phyloP scores from a whole-genome alignment of 1,139 yeast species.

The Lodderomyces jiufengensis region DNA sequence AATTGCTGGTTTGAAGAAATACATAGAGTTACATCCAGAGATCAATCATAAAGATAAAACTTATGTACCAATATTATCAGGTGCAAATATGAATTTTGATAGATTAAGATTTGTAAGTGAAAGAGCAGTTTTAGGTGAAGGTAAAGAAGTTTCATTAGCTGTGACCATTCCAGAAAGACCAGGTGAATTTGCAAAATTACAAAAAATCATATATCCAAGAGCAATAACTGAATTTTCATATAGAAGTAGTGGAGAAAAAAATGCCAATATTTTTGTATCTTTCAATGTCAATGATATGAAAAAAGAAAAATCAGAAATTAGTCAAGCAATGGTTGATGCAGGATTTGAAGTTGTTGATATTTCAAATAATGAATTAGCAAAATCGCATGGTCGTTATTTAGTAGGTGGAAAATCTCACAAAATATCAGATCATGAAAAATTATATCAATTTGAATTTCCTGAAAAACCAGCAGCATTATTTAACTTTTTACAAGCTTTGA shows the following conservation, averaged over 20 bases:
- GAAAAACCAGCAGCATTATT: conserved; percentile 94
- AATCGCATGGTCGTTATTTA: conserved; percentile 90
- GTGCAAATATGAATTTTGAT: conserved; percentile 98
- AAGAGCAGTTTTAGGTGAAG: conserved; percentile 96
- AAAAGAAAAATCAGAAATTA: conserved; percentile 44
- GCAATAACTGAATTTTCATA: conserved; percentile 91
- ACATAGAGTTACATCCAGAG: conserved; percentile 62
- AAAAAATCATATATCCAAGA: conserved; percentile 76
- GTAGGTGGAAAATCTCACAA: conserved; percentile 74
- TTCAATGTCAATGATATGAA: conserved; percentile 76
- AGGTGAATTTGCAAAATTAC: conserved; percentile 80
- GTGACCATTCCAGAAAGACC: conserved; percentile 90
- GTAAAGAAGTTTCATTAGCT: conserved; percentile 88
- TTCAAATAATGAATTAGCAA: conserved; percentile 90
- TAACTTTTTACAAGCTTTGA: conserved; percentile 67
- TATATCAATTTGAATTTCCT: conserved; percentile 89
- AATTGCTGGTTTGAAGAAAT: conserved; percentile 91
- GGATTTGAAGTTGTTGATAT: conserved; percentile 74
- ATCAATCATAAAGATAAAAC: conserved; percentile 69
- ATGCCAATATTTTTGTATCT: conserved; percentile 82
- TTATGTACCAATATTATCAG: conserved; percentile 84
- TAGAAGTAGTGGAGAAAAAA: conserved; percentile 54
- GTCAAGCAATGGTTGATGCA: conserved; percentile 34
- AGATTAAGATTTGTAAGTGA: conserved; percentile 95
- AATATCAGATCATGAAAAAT: conserved; percentile 55